Evolutionary conservation across 305 asterid species (phyloP).

Genomic region (Rubia occidens): DNA sequence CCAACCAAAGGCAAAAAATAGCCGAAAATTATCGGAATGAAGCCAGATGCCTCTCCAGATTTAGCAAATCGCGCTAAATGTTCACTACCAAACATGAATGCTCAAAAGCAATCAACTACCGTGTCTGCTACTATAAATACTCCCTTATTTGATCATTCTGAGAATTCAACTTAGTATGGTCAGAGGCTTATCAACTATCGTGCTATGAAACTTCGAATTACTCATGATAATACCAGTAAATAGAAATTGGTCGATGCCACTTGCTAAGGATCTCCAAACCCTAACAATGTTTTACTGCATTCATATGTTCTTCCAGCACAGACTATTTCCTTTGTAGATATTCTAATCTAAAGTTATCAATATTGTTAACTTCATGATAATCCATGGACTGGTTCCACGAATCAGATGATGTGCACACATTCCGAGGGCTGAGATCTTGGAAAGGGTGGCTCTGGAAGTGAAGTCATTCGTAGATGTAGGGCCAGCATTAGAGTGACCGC

Average conservation of each 20-base stretch:
- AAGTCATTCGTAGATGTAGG: conserved; percentile 77
- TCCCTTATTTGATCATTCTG: neutral
- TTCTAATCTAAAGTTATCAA: conserved; percentile 28
- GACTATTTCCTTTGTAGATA: conserved; percentile 66
- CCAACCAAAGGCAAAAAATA: neutral
- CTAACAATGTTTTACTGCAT: conserved; percentile 50
- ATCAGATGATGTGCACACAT: too few species aligned
- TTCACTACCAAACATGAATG: neutral
- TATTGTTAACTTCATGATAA: too few species aligned
- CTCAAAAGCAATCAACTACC: neutral
- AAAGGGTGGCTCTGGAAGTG: conserved; percentile 12
- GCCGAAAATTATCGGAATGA: neutral
- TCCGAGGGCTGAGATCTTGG: too few species aligned
- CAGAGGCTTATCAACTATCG: conserved; percentile 59
- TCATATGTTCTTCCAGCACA: conserved; percentile 50
- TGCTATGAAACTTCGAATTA: conserved; percentile 47
- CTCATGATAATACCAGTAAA: conserved; percentile 46
- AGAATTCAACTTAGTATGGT: conserved; percentile 16
- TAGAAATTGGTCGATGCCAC: conserved; percentile 51
- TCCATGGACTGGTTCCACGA: too few species aligned
- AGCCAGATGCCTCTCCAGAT: neutral
- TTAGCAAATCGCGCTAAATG: neutral
- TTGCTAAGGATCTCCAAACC: conserved; percentile 77
- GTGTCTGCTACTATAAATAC: neutral
- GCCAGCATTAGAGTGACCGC: conserved; percentile 87